Evolutionary conservation across 2,329 filamentous ascomycete genomes (phyloP), one percentile per base, ranked within the genome.

Genomic region (Leptosphaerulina australis): DNA sequence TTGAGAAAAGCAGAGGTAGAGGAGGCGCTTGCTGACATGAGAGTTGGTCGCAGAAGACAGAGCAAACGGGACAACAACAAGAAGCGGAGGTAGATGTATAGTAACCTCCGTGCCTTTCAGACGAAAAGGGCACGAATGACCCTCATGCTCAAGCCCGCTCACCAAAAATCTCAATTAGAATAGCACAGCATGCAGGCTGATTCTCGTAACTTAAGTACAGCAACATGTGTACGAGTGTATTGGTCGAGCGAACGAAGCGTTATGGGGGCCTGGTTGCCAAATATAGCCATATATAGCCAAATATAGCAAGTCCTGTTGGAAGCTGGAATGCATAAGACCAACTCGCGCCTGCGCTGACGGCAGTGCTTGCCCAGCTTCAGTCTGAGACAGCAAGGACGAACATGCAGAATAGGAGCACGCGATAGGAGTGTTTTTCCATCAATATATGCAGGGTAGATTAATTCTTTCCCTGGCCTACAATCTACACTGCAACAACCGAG

Each of bases 221-320:
- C 28, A 34, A 33, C 35, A 28, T 15, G 47, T 20, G 35, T 50
- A 39, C 35, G 29, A 15, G 24, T 25, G 25, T 24, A 34, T 30
- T 15, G 21, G 15, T 25, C 21, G 14, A 12, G 29, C 29, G 4
- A 14, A 51, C 18, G 20, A 35, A 26, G 37, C 29, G 43, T 37
- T 17, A 14, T 30, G 24, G 20, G 36, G 15, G 35, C 41, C 31
- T 41, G 12, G 38, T 37, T 31, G 41, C 48, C 35, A 51, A 41
- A 51, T 39, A 45, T 37, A 45, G 40, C 41, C n/a, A n/a, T n/a
- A n/a, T n/a, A n/a, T n/a, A n/a, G 41, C 48, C 35, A 51, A 41
- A 51, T 39, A 45, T 37, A 45, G 40, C 41, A 35, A 25, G 35
- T 31, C 11, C 21, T 28, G 41, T 35, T 46, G 25, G 20, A 36